These are phyloP conservation scores for Epichloe sp. DNA, from an alignment of 2,329 filamentous ascomycete genomes.

Conservation along the genomic window DNA sequence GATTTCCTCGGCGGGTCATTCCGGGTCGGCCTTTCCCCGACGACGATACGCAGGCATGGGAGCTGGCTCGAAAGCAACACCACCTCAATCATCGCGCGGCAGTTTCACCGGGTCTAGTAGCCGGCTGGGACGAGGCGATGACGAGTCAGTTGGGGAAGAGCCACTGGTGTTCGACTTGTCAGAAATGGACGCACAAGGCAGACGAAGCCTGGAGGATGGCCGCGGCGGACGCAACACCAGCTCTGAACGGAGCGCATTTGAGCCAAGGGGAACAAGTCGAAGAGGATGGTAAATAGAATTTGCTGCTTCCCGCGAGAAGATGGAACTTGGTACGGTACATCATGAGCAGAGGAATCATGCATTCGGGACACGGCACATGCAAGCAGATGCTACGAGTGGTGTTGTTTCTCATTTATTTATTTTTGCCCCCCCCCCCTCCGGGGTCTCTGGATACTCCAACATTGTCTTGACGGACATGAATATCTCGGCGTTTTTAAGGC, in stretches of 20 bases:
- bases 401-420: background rate
- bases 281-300: slow-evolving; percentile 21
- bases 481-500: background rate
- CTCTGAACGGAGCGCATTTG: slow-evolving; percentile 26
- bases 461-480: background rate
- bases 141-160: slow-evolving; percentile 49
- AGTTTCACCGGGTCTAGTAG: slow-evolving; percentile 30
- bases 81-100: slow-evolving; percentile 31
- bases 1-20: slow-evolving; percentile 21
- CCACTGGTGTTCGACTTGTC: slow-evolving; percentile 61
- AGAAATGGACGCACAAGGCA: slow-evolving; percentile 48
- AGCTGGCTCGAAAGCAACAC: slow-evolving; percentile 23
- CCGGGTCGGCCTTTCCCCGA: slow-evolving; percentile 33
- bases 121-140: slow-evolving; percentile 27
- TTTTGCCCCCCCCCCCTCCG: background rate
- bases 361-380: background rate
- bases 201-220: slow-evolving; percentile 45
- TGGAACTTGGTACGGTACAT: background rate
- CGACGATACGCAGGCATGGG: slow-evolving; percentile 33
- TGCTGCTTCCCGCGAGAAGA: background rate
- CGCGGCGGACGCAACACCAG: slow-evolving; percentile 27
- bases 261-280: slow-evolving; percentile 22
- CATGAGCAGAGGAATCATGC: slow-evolving; percentile 1
- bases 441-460: background rate
- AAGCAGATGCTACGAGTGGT: slow-evolving; percentile 1